These are phyloP conservation scores for Panicum virgatum DNA, from an alignment of 202 grass and related monocot species.

Conservation along the genomic window DNA sequence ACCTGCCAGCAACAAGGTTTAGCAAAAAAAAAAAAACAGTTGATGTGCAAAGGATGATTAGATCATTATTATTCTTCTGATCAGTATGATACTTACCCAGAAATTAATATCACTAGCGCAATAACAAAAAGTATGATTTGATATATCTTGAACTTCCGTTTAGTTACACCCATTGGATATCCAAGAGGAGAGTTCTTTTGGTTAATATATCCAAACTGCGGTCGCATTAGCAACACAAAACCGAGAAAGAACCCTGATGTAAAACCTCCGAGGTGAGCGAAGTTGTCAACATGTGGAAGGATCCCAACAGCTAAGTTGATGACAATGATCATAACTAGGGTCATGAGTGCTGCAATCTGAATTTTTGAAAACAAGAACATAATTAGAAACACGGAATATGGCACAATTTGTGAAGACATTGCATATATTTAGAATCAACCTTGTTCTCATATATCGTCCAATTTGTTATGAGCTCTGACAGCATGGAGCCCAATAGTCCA, in stretches of 20 bases:
- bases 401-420: conserved; percentile 29
- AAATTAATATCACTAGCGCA: conserved; percentile 53
- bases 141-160: conserved; percentile 80
- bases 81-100: conserved; percentile 48
- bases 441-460: conserved; percentile 99
- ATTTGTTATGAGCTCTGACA: conserved; percentile 96
- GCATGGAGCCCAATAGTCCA: conserved; percentile 89
- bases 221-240: conserved; percentile 88
- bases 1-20: conserved; percentile 58
- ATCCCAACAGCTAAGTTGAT: conserved; percentile 88
- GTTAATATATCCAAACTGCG: conserved; percentile 77
- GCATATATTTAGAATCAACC: conserved; percentile 43
- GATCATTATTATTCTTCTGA: not conserved
- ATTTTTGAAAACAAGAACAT: conserved; percentile 25
- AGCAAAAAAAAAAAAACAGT: conserved; percentile 38
- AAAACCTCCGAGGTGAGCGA: conserved; percentile 95
- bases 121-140: conserved; percentile 72
- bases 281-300: conserved; percentile 89
- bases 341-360: conserved; percentile 74
- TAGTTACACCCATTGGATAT: conserved; percentile 46
- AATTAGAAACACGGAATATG: conserved; percentile 30
- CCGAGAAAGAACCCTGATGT: conserved; percentile 84
- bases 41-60: conserved; percentile 6
- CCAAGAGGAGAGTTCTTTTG: conserved; percentile 74
- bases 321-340: conserved; percentile 69